A percentile compares a stretch with the other conserved stretches of the same genome.
Evolutionary conservation across 1,284 basidiomycete species (phyloP).

Genomic region (Veloboletus limbatus): DNA sequence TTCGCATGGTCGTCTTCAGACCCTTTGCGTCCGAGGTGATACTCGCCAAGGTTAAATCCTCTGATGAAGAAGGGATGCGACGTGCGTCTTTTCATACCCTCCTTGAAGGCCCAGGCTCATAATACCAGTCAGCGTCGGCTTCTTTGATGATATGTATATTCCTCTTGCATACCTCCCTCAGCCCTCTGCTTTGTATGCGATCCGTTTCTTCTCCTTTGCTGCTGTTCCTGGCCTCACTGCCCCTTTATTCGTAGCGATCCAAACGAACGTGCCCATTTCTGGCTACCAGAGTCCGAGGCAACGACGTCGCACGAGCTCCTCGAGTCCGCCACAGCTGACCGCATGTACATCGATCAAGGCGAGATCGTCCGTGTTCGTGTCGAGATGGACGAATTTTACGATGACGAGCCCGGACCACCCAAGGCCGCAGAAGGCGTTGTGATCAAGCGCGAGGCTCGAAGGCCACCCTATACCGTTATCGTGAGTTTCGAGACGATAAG

Average conservation of each 20-base stretch:
- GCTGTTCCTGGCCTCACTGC: neutral
- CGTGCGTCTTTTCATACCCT: constrained; percentile 45
- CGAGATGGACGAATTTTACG: constrained; percentile 86
- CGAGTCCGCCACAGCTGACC: constrained; percentile 62
- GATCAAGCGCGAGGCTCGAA: constrained; percentile 48
- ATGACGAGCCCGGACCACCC: constrained; percentile 86
- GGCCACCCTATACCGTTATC: constrained; percentile 73
- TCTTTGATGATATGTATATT: constrained; percentile 94
- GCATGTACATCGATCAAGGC: constrained; percentile 84
- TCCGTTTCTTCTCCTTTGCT: neutral
- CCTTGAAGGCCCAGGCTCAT: neutral
- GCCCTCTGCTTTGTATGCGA: constrained; percentile 76
- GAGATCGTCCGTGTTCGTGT: constrained; percentile 88
- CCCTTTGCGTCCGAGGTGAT: constrained; percentile 92
- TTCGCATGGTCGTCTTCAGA: constrained; percentile 87
- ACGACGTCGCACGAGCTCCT: constrained; percentile 62
- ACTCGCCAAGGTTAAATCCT: constrained; percentile 83
- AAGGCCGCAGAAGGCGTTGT: constrained; percentile 69
- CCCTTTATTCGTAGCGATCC: constrained; percentile 54
- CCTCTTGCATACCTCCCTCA: constrained; percentile 69
- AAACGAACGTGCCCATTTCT: constrained; percentile 80
- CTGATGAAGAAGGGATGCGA: constrained; percentile 79
- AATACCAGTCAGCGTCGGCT: constrained; percentile 76
- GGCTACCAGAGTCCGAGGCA: constrained; percentile 64
- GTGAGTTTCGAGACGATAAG: constrained; percentile 42